These are phyloP conservation scores for Cryptococcus depauperatus DNA, from an alignment of 1,284 basidiomycete genomes.

Conservation along the genomic window DNA sequence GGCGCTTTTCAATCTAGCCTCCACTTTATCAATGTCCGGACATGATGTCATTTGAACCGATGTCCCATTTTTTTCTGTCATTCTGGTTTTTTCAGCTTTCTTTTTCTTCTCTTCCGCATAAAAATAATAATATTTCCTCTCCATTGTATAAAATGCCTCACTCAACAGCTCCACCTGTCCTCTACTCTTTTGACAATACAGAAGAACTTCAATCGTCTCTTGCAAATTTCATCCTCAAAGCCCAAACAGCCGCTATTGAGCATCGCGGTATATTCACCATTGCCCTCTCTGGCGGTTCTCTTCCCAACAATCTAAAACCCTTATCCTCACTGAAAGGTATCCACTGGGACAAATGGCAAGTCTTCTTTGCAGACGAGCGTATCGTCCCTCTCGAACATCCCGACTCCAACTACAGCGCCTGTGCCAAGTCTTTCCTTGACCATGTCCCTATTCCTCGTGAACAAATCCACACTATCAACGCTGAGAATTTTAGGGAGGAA, in stretches of 20 bases:
- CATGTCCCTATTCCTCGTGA: constrained; percentile 65
- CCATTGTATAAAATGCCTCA: constrained; percentile 26
- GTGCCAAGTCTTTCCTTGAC: constrained; percentile 68
- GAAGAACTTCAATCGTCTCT: constrained; percentile 47
- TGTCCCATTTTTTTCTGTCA: neutral
- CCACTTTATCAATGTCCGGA: neutral
- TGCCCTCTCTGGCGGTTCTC: constrained; percentile 86
- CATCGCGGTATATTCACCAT: constrained; percentile 84
- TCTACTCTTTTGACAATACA: constrained; percentile 62
- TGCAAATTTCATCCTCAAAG: constrained; percentile 74
- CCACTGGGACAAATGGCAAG: constrained; percentile 90
- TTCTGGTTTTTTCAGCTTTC: neutral
- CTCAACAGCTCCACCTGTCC: constrained; percentile 52
- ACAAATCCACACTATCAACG: constrained; percentile 86
- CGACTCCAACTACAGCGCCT: constrained; percentile 87
- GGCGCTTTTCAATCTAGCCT: too few species aligned
- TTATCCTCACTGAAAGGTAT: constrained; percentile 66
- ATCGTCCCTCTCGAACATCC: constrained; percentile 10
- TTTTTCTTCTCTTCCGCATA: neutral
- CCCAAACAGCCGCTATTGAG: constrained; percentile 80
- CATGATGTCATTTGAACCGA: neutral
- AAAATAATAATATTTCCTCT: too few species aligned
- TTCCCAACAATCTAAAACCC: constrained; percentile 83
- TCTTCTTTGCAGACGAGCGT: constrained; percentile 17
- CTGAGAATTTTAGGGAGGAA: constrained; percentile 52